phyloP scores from a whole-genome alignment of 768 basidiomycete species.

The Rubroboletus pulcherrimus region DNA sequence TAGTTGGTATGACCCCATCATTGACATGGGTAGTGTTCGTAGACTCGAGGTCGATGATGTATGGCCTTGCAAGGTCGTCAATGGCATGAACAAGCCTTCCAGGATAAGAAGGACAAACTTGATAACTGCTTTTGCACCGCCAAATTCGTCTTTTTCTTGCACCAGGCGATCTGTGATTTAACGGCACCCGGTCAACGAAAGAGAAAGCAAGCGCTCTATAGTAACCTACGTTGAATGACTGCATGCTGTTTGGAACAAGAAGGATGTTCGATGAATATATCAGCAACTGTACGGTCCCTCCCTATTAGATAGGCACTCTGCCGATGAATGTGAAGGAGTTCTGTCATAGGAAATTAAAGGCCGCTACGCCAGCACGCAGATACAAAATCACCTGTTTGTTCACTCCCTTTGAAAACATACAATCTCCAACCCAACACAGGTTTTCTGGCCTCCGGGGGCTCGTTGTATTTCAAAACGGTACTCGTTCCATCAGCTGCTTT shows the following conservation, averaged over 20 bases:
- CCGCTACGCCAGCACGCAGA: not conserved
- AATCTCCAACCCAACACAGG: conserved; percentile 87
- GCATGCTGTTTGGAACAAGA: conserved; percentile 99
- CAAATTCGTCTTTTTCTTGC: conserved; percentile 84
- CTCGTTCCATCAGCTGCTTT: conserved; percentile 68
- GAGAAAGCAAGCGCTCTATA: not conserved
- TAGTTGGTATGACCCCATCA: conserved; percentile 75
- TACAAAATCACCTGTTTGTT: conserved; percentile 77
- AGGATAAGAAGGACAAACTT: conserved; percentile 61
- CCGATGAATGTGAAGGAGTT: conserved; percentile 85
- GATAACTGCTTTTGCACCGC: conserved; percentile 65
- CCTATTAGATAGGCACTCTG: conserved; percentile 96
- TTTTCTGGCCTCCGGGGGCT: conserved; percentile 96
- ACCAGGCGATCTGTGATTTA: conserved; percentile 67
- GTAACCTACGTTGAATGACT: conserved; percentile 78
- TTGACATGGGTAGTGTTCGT: conserved; percentile 96
- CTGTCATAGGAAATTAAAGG: conserved; percentile 37
- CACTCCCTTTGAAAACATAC: conserved; percentile 95
- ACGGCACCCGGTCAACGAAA: conserved; percentile 1
- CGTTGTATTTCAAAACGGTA: conserved; percentile 93
- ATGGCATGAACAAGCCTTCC: conserved; percentile 1
- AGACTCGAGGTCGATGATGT: conserved; percentile 97
- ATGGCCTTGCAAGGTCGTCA: conserved; percentile 57
- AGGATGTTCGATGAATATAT: conserved; percentile 90
- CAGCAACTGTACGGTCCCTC: conserved; percentile 79